These are phyloP conservation scores for Omphalea diandra DNA, from an alignment of 441 rosid genomes.

Conservation along the genomic window DNA sequence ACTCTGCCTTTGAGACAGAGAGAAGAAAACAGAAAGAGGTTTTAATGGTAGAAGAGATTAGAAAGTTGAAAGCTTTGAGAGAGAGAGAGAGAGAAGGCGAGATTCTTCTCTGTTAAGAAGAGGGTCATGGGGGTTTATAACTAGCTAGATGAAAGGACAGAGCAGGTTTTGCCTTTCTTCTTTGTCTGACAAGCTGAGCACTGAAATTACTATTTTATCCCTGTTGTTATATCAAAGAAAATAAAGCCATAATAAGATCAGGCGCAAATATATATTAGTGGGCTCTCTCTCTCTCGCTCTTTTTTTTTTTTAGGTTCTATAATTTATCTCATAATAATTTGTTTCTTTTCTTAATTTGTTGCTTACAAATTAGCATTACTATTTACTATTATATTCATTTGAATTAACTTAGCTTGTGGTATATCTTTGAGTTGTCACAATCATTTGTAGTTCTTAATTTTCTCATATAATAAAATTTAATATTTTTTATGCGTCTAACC, in stretches of 20 bases:
- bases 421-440: neutral
- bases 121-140: slow-evolving; percentile 17
- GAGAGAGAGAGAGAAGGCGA: slow-evolving; percentile 4
- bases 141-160: slow-evolving; percentile 18
- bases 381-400: no score
- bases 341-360: no score
- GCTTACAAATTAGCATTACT: no score
- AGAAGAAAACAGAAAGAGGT: neutral
- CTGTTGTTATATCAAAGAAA: neutral
- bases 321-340: neutral
- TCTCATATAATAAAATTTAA: neutral
- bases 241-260: neutral
- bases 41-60: neutral
- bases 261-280: neutral
- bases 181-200: neutral
- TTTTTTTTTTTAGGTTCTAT: neutral
- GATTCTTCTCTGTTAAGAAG: neutral
- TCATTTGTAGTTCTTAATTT: neutral
- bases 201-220: slow-evolving; percentile 19
- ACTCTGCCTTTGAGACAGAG: neutral
- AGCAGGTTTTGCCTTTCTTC: slow-evolving; percentile 9
- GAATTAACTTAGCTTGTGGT: neutral
- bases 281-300: no score
- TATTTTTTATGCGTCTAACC: no score
- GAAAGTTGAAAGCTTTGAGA: slow-evolving; percentile 5